phyloP scores from a whole-genome alignment of 352 stramenopile species.

The Pythium periplocum region DNA sequence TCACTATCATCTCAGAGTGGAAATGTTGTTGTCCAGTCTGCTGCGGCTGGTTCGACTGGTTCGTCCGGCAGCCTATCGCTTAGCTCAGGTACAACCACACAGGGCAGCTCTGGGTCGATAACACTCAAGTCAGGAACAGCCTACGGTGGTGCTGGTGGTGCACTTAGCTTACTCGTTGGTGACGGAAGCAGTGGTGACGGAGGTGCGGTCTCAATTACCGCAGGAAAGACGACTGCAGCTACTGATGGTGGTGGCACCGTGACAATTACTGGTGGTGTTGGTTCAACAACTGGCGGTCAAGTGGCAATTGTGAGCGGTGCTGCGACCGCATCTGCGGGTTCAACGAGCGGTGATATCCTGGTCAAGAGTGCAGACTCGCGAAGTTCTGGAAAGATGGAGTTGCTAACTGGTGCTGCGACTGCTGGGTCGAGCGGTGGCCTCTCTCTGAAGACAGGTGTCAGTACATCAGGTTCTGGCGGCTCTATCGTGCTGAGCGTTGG shows the following conservation, averaged over 20 bases:
- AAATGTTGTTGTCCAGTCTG: conserved; percentile 3
- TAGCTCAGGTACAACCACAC: background rate
- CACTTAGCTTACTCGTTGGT: conserved; percentile 7
- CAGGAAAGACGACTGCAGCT: conserved; percentile 1
- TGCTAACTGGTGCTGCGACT: conserved; percentile 12
- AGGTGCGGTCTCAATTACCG: conserved; percentile 7
- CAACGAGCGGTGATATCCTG: conserved; percentile 2
- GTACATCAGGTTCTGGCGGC: no score
- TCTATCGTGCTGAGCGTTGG: conserved; percentile 15
- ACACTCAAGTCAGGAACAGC: conserved; percentile 7
- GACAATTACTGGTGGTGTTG: conserved; percentile 6
- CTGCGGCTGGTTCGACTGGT: background rate
- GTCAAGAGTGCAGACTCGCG: conserved; percentile 8
- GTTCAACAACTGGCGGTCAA: background rate
- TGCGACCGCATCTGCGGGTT: background rate
- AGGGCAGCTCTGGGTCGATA: conserved; percentile 6
- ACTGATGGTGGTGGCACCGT: conserved; percentile 7
- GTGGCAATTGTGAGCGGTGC: conserved; percentile 1
- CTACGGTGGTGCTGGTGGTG: conserved; percentile 2
- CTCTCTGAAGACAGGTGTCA: no score
- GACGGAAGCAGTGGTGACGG: conserved; percentile 1
- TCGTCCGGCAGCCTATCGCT: conserved; percentile 4
- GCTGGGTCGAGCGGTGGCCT: conserved; percentile 9
- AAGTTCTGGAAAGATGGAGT: conserved; percentile 10
- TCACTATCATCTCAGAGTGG: background rate